Evolutionary conservation across 169 alveolate species (phyloP).

Genomic region (Cryptosporidium parvum): DNA sequence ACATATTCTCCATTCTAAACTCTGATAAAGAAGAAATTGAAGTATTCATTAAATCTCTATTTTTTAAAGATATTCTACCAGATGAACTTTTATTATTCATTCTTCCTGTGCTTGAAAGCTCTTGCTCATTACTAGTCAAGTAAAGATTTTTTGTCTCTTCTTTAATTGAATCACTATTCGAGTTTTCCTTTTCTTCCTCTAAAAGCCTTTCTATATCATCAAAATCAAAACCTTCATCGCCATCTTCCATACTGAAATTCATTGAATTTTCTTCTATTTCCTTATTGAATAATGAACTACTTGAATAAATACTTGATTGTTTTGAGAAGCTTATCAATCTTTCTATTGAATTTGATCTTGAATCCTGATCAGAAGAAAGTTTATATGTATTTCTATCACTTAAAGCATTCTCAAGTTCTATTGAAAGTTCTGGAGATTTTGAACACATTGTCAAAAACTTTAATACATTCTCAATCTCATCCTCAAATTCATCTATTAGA

Average conservation of each 20-base stretch:
- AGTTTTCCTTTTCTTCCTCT: not conserved
- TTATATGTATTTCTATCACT: slow-evolving; percentile 4
- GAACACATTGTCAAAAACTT: slow-evolving; percentile 15
- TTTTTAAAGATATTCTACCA: not conserved
- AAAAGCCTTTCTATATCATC: slow-evolving; percentile 10
- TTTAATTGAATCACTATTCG: not conserved
- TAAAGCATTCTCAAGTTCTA: slow-evolving; percentile 36
- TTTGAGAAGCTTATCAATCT: slow-evolving; percentile 22
- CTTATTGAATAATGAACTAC: not conserved
- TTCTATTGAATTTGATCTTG: slow-evolving; percentile 53
- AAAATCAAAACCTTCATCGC: not conserved
- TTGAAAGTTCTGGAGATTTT: not conserved
- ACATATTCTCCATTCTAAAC: not conserved
- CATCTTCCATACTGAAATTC: not conserved
- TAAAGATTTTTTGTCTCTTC: not conserved
- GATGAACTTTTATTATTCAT: not conserved
- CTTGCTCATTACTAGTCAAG: not conserved
- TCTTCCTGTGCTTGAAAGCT: not conserved
- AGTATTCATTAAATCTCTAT: not conserved
- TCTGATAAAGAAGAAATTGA: slow-evolving; percentile 37
- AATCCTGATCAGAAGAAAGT: slow-evolving; percentile 14
- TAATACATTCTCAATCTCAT: slow-evolving; percentile 41
- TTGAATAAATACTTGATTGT: not conserved
- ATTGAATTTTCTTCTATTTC: not conserved
- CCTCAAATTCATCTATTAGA: slow-evolving; percentile 66